A percentile compares a stretch with the other conserved stretches of the same genome.
These are phyloP conservation scores for Ilex asprella DNA, from an alignment of 257 asterid species.

Conservation along the genomic window DNA sequence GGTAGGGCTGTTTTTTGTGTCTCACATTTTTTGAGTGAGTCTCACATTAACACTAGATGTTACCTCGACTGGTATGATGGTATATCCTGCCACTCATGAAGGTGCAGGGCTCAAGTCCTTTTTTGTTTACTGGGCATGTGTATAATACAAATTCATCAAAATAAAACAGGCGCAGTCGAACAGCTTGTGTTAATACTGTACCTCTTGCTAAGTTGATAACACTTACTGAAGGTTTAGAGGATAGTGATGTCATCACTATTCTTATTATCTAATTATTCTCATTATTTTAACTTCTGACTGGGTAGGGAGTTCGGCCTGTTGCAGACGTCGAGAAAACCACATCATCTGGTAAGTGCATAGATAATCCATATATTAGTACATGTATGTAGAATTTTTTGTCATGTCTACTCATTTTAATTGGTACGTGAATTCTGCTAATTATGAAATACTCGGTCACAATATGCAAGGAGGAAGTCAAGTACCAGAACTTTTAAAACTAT, in stretches of 20 bases:
- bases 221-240: no score
- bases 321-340: slow-evolving; percentile 59
- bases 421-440: no score
- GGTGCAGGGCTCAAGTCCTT: neutral
- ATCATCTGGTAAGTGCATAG: slow-evolving; percentile 37
- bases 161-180: no score
- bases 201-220: neutral
- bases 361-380: no score
- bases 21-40: neutral
- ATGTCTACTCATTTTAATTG: neutral
- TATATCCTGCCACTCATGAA: neutral
- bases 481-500: neutral
- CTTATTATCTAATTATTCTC: slow-evolving; percentile 3
- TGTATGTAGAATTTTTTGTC: neutral
- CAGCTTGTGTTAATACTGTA: neutral
- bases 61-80: neutral
- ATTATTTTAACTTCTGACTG: slow-evolving; percentile 21
- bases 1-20: slow-evolving; percentile 27
- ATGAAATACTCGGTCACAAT: neutral
- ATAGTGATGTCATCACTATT: neutral
- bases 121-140: no score
- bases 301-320: slow-evolving; percentile 52
- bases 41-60: no score
- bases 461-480: neutral
- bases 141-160: no score